Conservation (phyloP, 2,329 filamentous ascomycete genomes). For the Pseudovirgaria hyperparasitica region DNA sequence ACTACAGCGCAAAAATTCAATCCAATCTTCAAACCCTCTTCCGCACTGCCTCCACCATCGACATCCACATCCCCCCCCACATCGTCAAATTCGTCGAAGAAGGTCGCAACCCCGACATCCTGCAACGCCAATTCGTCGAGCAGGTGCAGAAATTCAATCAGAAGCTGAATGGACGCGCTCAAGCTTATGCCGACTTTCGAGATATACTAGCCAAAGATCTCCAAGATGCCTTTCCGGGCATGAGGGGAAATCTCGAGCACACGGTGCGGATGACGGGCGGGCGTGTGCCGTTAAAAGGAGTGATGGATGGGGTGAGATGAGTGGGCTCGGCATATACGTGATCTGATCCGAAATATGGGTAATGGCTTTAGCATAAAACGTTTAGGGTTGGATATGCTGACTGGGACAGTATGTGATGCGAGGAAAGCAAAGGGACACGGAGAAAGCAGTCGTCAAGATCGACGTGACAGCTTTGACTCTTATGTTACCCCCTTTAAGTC, state of each 20-base stretch:
- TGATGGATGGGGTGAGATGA: no score
- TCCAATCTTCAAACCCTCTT: conserved; percentile 36
- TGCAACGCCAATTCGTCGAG: conserved; percentile 53
- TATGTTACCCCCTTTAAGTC: no score
- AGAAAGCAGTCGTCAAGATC: no score
- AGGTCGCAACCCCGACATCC: conserved; percentile 53
- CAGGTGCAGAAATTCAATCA: conserved; percentile 50
- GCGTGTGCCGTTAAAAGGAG: no score
- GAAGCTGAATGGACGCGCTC: conserved; percentile 46
- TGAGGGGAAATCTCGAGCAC: conserved; percentile 38
- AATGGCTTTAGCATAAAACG: no score
- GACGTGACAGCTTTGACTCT: no score
- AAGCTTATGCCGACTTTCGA: conserved; percentile 46
- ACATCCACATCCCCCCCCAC: conserved; percentile 45
- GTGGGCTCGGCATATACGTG: no score
- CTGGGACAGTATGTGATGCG: no score
- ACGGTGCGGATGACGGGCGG: conserved; percentile 35
- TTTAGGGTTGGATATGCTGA: no score
- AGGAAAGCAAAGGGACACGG: no score
- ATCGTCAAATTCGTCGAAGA: conserved; percentile 51
- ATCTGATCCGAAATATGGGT: no score
- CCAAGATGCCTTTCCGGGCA: conserved; percentile 44
- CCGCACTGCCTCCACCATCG: conserved; percentile 33
- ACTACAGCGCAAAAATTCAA: not conserved
- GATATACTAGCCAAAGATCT: conserved; percentile 47